phyloP scores from a whole-genome alignment of 1,284 basidiomycete species.

The Cystobasidium sp. region DNA sequence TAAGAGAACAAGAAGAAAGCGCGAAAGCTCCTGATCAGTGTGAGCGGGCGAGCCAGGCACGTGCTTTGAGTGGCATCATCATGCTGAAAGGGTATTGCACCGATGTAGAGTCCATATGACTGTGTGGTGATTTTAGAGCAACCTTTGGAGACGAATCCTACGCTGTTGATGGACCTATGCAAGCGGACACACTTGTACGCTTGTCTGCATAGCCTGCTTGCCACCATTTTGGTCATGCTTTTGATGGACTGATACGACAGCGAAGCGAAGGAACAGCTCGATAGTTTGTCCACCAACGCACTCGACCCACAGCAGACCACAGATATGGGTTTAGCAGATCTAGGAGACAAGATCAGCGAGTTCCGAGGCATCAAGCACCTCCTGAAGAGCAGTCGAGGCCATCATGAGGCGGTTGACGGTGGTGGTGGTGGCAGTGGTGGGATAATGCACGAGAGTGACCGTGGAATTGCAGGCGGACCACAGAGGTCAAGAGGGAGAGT shows the following conservation, averaged over 20 bases:
- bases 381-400: constrained; percentile 15
- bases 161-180: too few relatives aligned
- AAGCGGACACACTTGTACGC: too few relatives aligned
- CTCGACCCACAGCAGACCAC: background rate
- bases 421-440: too few relatives aligned
- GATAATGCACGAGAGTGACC: background rate
- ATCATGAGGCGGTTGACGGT: constrained; percentile 8
- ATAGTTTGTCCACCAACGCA: background rate
- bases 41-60: background rate
- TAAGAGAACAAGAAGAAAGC: background rate
- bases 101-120: too few relatives aligned
- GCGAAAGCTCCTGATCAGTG: background rate
- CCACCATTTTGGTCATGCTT: too few relatives aligned
- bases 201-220: too few relatives aligned
- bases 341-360: constrained; percentile 29
- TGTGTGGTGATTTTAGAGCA: too few relatives aligned
- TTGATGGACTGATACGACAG: too few relatives aligned
- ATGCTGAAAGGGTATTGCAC: too few relatives aligned
- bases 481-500: constrained; percentile 17
- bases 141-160: too few relatives aligned
- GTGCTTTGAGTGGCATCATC: background rate
- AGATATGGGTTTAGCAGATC: constrained; percentile 3
- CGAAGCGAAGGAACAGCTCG: too few relatives aligned
- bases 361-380: constrained; percentile 24
- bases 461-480: constrained; percentile 14